Evolutionary conservation across 768 basidiomycete genomes (phyloP).

Genomic region (Strobilomyces confusus): DNA sequence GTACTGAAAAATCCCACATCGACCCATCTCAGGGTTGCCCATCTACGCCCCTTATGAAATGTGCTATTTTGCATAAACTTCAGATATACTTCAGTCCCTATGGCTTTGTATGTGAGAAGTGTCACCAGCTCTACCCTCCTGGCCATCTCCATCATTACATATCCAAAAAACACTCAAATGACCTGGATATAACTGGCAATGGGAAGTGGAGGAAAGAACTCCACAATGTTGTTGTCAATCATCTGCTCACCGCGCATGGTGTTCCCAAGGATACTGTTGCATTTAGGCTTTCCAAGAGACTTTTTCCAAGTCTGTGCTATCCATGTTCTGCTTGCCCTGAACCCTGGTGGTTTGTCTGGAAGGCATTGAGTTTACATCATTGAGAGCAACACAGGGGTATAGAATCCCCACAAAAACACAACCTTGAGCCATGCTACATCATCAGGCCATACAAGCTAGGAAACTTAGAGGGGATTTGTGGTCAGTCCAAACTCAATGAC

Average conservation of each 20-base stretch:
- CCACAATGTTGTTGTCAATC: background rate
- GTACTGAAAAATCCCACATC: too few relatives aligned
- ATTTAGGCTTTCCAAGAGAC: background rate
- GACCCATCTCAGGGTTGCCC: too few relatives aligned
- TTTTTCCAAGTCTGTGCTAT: background rate
- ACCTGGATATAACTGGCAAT: background rate
- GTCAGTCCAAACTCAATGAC: background rate
- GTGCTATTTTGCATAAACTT: background rate
- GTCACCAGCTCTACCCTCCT: background rate
- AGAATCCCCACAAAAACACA: background rate
- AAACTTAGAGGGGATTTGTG: background rate
- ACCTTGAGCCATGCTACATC: background rate
- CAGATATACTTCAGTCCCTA: background rate
- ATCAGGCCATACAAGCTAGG: background rate
- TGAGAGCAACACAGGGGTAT: background rate
- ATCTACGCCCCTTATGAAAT: too few relatives aligned
- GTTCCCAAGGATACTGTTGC: background rate
- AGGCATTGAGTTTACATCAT: background rate
- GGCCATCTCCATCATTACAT: background rate
- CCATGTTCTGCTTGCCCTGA: background rate
- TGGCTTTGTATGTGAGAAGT: background rate
- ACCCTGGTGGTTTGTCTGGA: background rate
- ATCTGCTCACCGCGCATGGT: background rate
- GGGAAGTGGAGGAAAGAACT: background rate
- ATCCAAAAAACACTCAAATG: background rate